These are phyloP conservation scores for Picea glauca DNA, from an alignment of 75 land plant genomes.

Conservation along the genomic window DNA sequence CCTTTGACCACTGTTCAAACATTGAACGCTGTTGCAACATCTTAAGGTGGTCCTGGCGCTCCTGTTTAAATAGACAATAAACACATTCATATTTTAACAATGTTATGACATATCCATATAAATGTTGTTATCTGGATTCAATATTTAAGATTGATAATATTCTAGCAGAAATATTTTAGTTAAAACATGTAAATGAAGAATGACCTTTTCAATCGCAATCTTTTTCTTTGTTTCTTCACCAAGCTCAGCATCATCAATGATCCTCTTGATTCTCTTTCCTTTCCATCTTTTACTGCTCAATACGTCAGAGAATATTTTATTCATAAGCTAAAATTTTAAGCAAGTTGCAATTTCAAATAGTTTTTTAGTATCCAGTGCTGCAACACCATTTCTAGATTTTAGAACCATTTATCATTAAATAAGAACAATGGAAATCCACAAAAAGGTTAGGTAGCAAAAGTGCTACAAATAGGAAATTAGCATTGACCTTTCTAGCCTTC, in stretches of 20 bases:
- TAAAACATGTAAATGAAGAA: not conserved
- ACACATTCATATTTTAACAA: conserved; percentile 6
- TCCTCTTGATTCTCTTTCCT: conserved; percentile 66
- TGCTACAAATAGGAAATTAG: too few relatives aligned
- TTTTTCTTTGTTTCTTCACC: conserved; percentile 80
- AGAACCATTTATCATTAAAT: not conserved
- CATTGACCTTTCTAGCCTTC: too few relatives aligned
- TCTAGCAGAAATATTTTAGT: not conserved
- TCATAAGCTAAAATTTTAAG: too few relatives aligned
- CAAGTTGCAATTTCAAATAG: too few relatives aligned
- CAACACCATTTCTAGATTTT: not conserved
- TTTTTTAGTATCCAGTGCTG: not conserved
- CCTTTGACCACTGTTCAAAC: conserved; percentile 14
- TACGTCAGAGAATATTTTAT: not conserved
- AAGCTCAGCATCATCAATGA: conserved; percentile 86
- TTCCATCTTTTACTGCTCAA: conserved; percentile 19
- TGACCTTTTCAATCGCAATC: conserved; percentile 90
- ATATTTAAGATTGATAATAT: too few relatives aligned
- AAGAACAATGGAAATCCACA: not conserved
- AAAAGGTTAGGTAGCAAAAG: too few relatives aligned
- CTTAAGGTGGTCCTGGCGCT: conserved; percentile 87
- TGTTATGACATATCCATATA: not conserved
- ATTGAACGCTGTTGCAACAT: conserved; percentile 55
- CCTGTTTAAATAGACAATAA: conserved; percentile 32
- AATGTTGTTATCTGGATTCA: not conserved